phyloP scores from a whole-genome alignment of 1,139 yeast genomes.

The Yamadazyma atlantica region DNA sequence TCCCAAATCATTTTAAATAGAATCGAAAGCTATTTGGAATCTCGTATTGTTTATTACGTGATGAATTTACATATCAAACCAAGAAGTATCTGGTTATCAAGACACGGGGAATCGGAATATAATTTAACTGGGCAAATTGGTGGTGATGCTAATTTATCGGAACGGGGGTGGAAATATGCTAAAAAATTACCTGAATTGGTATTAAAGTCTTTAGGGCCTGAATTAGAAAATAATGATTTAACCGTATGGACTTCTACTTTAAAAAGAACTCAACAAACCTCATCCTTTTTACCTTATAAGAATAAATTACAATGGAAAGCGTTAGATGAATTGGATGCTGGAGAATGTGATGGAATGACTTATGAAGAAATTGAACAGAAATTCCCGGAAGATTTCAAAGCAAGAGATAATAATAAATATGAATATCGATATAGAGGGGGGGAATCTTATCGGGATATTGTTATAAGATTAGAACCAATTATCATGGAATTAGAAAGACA shows the following conservation, averaged over 20 bases:
- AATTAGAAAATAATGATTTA: constrained; percentile 58
- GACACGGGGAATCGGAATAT: constrained; percentile 94
- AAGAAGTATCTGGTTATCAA: constrained; percentile 84
- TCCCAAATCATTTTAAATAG: constrained; percentile 84
- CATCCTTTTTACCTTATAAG: constrained; percentile 76
- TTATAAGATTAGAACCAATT: constrained; percentile 89
- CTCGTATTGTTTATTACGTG: constrained; percentile 90
- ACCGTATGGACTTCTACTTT: constrained; percentile 97
- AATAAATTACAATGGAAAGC: constrained; percentile 92
- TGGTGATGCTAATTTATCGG: constrained; percentile 87
- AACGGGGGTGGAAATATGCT: constrained; percentile 86
- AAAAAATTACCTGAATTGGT: constrained; percentile 79
- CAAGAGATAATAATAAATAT: constrained; percentile 93
- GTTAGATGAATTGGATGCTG: constrained; percentile 94
- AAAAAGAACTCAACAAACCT: constrained; percentile 90
- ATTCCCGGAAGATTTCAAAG: constrained; percentile 93
- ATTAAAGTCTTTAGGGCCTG: constrained; percentile 67
- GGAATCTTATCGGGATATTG: constrained; percentile 94
- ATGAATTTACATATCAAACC: constrained; percentile 95
- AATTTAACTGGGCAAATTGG: constrained; percentile 94
- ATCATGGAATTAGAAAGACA: constrained; percentile 98
- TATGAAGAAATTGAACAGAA: constrained; percentile 75
- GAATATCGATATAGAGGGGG: constrained; percentile 97
- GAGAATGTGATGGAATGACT: constrained; percentile 95
- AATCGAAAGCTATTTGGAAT: constrained; percentile 85